Percentiles rank a stretch among this genome's conserved stretches.
Conservation (phyloP, 345 rosid genomes). For the Clarkia xantiana region DNA sequence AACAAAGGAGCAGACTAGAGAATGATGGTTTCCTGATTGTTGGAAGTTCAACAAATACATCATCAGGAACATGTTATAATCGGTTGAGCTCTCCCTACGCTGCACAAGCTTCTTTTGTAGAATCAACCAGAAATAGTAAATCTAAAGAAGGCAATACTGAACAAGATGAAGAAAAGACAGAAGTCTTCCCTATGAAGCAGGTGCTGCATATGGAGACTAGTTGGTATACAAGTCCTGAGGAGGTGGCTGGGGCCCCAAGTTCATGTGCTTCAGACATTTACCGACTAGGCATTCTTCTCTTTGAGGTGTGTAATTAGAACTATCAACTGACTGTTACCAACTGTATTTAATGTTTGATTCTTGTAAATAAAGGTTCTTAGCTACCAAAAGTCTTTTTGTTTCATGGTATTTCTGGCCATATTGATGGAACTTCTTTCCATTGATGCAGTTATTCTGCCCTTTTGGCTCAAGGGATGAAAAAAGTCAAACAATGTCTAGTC, state of each 20-base stretch:
- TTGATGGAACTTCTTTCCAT: conserved; percentile 16
- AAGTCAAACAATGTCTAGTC: conserved; percentile 72
- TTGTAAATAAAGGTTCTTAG: not conserved
- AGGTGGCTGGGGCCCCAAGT: conserved; percentile 40
- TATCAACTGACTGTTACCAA: not conserved
- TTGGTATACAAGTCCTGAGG: conserved; percentile 94
- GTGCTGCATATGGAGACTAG: conserved; percentile 63
- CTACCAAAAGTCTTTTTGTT: not conserved
- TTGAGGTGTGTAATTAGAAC: conserved; percentile 45
- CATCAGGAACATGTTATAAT: conserved; percentile 48
- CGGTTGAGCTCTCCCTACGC: conserved; percentile 34
- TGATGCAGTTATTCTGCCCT: conserved; percentile 35
- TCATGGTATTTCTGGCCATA: not conserved
- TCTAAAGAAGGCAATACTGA: conserved; percentile 21
- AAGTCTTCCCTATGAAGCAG: conserved; percentile 80
- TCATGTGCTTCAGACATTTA: conserved; percentile 84
- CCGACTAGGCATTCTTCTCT: conserved; percentile 74
- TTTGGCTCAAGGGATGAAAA: conserved; percentile 33
- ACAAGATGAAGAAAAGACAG: conserved; percentile 44
- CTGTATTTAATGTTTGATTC: not conserved
- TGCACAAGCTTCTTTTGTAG: conserved; percentile 16
- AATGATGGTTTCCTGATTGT: conserved; percentile 24
- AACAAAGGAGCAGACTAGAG: conserved; percentile 19
- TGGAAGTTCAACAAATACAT: conserved; percentile 22
- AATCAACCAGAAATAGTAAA: conserved; percentile 28